These are phyloP conservation scores for Collybia mongolica DNA, from an alignment of 768 basidiomycete species.

Conservation along the genomic window DNA sequence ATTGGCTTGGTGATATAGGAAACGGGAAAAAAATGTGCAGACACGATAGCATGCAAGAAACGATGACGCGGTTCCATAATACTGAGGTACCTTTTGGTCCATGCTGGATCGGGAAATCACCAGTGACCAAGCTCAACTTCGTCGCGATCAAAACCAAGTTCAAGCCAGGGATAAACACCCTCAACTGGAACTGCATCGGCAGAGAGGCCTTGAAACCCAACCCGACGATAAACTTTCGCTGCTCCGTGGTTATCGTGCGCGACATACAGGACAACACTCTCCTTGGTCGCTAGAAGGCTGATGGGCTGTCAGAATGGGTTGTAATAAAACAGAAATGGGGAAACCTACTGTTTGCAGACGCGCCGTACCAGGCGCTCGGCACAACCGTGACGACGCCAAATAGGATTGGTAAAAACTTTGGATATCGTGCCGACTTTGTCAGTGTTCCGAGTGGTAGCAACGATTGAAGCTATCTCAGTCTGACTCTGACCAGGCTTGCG, in stretches of 20 bases:
- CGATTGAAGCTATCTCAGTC: constrained; percentile 57
- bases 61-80: not conserved
- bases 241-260: constrained; percentile 55
- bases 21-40: too few species aligned
- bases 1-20: too few species aligned
- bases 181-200: constrained; percentile 27
- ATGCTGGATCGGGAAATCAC: constrained; percentile 31
- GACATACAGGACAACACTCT: constrained; percentile 64
- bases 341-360: constrained; percentile 53
- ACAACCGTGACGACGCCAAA: constrained; percentile 51
- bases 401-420: constrained; percentile 65
- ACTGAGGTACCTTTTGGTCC: not conserved
- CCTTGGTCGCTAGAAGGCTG: constrained; percentile 37
- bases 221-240: constrained; percentile 54
- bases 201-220: constrained; percentile 64
- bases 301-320: constrained; percentile 1
- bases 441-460: constrained; percentile 65
- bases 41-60: too few species aligned
- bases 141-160: constrained; percentile 57
- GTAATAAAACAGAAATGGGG: not conserved
- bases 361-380: constrained; percentile 61
- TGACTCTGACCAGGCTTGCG: constrained; percentile 15
- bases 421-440: constrained; percentile 60
- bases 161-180: constrained; percentile 53
- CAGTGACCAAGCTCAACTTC: constrained; percentile 62